These are phyloP conservation scores for Cordyceps sp. DNA, from an alignment of 2,329 filamentous ascomycete genomes.

Conservation along the genomic window DNA sequence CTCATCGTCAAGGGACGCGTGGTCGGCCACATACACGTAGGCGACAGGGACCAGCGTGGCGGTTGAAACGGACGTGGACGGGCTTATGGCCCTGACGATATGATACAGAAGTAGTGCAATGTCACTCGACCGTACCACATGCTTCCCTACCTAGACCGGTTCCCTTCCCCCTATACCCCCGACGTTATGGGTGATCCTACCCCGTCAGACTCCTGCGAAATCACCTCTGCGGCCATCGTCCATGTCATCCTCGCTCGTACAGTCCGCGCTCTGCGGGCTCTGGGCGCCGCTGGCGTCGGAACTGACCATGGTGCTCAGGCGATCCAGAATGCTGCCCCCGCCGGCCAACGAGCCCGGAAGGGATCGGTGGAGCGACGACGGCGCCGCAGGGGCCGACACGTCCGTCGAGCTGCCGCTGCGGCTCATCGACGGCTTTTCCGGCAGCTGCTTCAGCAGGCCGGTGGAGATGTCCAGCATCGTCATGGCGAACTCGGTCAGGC, in stretches of 20 bases:
- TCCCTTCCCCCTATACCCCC: too few relatives aligned
- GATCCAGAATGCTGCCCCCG: conserved; percentile 18
- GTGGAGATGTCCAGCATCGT: conserved; percentile 61
- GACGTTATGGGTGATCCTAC: too few relatives aligned
- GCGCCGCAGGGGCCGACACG: conserved; percentile 18
- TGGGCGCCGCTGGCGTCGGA: conserved; percentile 32
- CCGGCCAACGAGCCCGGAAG: conserved; percentile 16
- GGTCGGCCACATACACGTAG: too few relatives aligned
- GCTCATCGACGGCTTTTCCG: conserved; percentile 53
- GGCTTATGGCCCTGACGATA: too few relatives aligned
- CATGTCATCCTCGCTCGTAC: conserved; percentile 39
- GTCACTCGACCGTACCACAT: too few relatives aligned
- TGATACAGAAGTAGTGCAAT: too few relatives aligned
- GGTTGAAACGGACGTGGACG: too few relatives aligned
- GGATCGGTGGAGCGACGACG: conserved; percentile 7
- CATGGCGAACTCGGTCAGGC: conserved; percentile 55
- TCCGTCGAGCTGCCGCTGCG: conserved; percentile 33
- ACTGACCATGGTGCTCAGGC: conserved; percentile 27
- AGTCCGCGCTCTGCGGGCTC: conserved; percentile 30
- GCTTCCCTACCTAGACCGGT: too few relatives aligned
- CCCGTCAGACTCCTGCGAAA: too few relatives aligned
- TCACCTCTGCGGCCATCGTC: conserved; percentile 19
- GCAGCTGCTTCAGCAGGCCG: conserved; percentile 49
- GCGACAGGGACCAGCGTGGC: too few relatives aligned
- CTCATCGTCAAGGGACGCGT: too few relatives aligned